Evolutionary conservation across 306 rosid species (phyloP).

Genomic region (Acacia confusa): DNA sequence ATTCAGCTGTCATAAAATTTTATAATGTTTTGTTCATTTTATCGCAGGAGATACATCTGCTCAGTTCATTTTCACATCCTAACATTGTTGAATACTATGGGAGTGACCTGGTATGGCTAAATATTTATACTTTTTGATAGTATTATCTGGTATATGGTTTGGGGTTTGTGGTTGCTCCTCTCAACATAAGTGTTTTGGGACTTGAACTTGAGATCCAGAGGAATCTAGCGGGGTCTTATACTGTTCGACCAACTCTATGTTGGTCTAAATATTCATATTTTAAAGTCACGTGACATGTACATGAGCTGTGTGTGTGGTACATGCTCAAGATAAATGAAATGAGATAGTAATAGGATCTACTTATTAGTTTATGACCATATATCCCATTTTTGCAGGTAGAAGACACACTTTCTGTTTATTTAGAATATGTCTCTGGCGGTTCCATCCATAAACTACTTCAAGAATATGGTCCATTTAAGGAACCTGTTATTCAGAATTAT

Average conservation of each 20-base stretch:
- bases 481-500: conserved; percentile 92
- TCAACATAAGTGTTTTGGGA: no score
- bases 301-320: not conserved
- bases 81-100: conserved; percentile 92
- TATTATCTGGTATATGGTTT: no score
- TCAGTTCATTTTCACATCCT: conserved; percentile 80
- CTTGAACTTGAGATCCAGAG: no score
- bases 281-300: conserved; percentile 2
- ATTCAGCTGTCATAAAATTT: conserved; percentile 20
- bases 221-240: no score
- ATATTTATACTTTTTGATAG: not conserved
- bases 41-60: conserved; percentile 90
- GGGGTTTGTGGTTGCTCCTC: no score
- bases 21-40: conserved; percentile 26
- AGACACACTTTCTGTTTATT: conserved; percentile 78
- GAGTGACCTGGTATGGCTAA: conserved; percentile 81
- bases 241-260: no score
- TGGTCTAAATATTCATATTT: conserved; percentile 1
- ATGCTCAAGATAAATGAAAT: conserved; percentile 8
- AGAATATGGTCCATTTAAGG: conserved; percentile 88
- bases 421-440: conserved; percentile 96
- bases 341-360: not conserved
- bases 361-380: conserved; percentile 3
- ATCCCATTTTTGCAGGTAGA: conserved; percentile 62
- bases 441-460: conserved; percentile 92